Conservation (phyloP, 2,329 filamentous ascomycete genomes). For the Xylariaceae sp. region DNA sequence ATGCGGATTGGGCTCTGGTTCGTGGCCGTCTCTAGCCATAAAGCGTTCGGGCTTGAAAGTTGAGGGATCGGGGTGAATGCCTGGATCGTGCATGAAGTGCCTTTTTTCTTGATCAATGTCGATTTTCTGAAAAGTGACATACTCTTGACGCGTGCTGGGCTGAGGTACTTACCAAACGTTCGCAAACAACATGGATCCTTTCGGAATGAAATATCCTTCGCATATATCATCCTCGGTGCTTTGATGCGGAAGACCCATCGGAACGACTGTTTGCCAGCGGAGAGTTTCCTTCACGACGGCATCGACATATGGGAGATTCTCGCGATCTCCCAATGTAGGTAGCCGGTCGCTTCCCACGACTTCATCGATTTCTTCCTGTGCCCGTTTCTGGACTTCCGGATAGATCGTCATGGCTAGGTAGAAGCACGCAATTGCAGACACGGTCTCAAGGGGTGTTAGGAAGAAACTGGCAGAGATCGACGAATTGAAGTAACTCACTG, state of each 20-base stretch:
- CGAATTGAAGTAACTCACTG: slow-evolving; percentile 19
- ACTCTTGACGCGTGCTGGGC: too few relatives aligned
- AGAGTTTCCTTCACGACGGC: slow-evolving; percentile 36
- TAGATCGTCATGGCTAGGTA: slow-evolving; percentile 55
- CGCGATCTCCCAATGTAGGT: slow-evolving; percentile 33
- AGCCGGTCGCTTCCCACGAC: slow-evolving; percentile 41
- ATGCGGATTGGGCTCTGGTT: slow-evolving; percentile 39
- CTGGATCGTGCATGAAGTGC: slow-evolving; percentile 67
- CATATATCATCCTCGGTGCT: slow-evolving; percentile 21
- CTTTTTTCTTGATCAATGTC: slow-evolving; percentile 2
- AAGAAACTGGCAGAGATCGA: too few relatives aligned
- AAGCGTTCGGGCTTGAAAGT: slow-evolving; percentile 46
- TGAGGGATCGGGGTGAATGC: slow-evolving; percentile 60
- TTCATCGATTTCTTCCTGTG: slow-evolving; percentile 41
- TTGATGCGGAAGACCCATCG: slow-evolving; percentile 33
- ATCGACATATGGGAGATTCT: slow-evolving; percentile 36
- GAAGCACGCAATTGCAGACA: slow-evolving; percentile 49
- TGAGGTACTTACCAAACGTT: slow-evolving; percentile 31
- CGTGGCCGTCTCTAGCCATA: slow-evolving; percentile 31
- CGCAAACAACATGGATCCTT: slow-evolving; percentile 24
- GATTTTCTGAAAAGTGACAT: neutral
- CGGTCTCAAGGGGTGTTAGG: slow-evolving; percentile 44
- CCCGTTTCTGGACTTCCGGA: slow-evolving; percentile 52
- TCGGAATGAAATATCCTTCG: slow-evolving; percentile 28
- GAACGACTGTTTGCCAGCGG: slow-evolving; percentile 38